Percentiles rank a stretch among this genome's conserved stretches.
phyloP scores from a whole-genome alignment of 805 yeast species.

The Groenewaldozyma salmanticensis region DNA sequence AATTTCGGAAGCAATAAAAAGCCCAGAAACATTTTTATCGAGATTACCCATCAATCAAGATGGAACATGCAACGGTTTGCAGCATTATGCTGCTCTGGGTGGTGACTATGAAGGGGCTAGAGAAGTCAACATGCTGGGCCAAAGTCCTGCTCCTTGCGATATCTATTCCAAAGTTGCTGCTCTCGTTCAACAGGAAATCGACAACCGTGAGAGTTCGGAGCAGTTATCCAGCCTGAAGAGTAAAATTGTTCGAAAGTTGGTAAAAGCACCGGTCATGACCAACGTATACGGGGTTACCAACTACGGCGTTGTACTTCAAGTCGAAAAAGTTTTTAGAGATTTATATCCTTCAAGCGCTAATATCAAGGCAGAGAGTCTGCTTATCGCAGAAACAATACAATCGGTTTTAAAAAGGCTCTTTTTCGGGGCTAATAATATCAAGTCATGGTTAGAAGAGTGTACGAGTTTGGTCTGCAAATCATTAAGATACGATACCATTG shows the following conservation, averaged over 20 bases:
- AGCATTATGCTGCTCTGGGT: constrained; percentile 60
- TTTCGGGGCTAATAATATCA: constrained; percentile 84
- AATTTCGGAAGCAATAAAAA: constrained; percentile 35
- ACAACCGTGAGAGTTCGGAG: constrained; percentile 21
- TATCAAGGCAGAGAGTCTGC: background rate
- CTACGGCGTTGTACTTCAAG: constrained; percentile 87
- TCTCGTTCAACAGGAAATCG: constrained; percentile 39
- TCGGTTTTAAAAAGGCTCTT: constrained; percentile 75
- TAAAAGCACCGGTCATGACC: constrained; percentile 96
- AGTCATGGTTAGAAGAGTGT: constrained; percentile 87
- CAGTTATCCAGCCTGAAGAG: constrained; percentile 35
- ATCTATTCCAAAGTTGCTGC: constrained; percentile 47
- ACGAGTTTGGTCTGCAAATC: constrained; percentile 73
- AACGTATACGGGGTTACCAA: constrained; percentile 95
- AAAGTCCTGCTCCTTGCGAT: constrained; percentile 39
- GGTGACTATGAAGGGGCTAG: constrained; percentile 55
- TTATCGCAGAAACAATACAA: constrained; percentile 58
- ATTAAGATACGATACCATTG: constrained; percentile 44
- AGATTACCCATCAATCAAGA: constrained; percentile 54
- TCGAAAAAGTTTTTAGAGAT: constrained; percentile 56
- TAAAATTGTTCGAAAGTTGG: constrained; percentile 71
- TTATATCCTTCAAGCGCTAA: background rate
- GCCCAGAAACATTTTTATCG: constrained; percentile 38
- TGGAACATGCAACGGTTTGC: constrained; percentile 59
- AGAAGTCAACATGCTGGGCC: constrained; percentile 48